Evolutionary conservation across 371 early-diverging fungal species (phyloP).

Genomic region (Mortierella sp.): DNA sequence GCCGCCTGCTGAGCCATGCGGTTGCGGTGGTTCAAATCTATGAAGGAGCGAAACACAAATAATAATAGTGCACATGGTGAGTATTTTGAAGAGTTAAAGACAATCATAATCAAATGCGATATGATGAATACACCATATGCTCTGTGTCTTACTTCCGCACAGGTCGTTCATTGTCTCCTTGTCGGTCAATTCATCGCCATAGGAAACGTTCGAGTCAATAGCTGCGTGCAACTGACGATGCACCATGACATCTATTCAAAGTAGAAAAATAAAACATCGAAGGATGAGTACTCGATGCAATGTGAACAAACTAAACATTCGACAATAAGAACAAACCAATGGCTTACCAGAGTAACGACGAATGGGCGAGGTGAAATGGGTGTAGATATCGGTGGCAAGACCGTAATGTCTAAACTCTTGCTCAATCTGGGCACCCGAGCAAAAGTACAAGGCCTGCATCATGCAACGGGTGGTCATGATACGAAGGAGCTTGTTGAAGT

Average conservation of each 20-base stretch:
- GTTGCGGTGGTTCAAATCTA: conserved; percentile 94
- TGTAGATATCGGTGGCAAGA: conserved; percentile 88
- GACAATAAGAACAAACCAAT: neutral
- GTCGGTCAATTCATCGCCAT: conserved; percentile 83
- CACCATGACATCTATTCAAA: conserved; percentile 88
- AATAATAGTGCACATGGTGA: neutral
- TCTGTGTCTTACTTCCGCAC: conserved; percentile 72
- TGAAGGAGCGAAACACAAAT: neutral
- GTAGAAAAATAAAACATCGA: conserved; percentile 33
- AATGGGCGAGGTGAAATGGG: conserved; percentile 98
- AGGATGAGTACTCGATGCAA: neutral
- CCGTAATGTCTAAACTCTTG: conserved; percentile 92
- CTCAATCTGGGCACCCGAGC: conserved; percentile 81
- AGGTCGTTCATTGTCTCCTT: conserved; percentile 84
- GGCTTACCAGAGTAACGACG: conserved; percentile 87
- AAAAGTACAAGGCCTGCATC: conserved; percentile 95
- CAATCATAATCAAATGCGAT: neutral
- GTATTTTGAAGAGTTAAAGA: neutral
- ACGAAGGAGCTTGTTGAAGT: conserved; percentile 90
- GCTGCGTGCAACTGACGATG: conserved; percentile 91
- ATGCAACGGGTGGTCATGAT: conserved; percentile 95
- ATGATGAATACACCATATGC: neutral
- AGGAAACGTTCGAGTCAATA: conserved; percentile 72
- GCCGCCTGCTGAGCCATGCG: conserved; percentile 96
- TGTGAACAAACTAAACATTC: neutral